phyloP scores from a whole-genome alignment of 1,139 yeast genomes.

The Blastobotrys ciferrii region DNA sequence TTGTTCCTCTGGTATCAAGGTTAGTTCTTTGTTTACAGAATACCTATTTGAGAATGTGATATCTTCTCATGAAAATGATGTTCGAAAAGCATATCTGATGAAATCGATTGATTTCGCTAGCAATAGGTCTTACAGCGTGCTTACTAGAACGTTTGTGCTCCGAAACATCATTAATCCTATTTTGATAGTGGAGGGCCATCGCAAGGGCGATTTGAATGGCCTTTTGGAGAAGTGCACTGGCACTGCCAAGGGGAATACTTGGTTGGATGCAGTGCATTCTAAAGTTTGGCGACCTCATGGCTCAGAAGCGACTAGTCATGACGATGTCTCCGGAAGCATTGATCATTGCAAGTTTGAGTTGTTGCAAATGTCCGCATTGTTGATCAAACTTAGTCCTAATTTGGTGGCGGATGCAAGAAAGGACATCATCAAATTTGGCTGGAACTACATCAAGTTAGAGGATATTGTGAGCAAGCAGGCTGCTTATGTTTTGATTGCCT shows the following conservation, averaged over 20 bases:
- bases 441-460: conserved; percentile 89
- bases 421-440: conserved; percentile 87
- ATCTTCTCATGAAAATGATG: conserved; percentile 46
- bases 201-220: conserved; percentile 48
- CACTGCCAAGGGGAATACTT: conserved; percentile 37
- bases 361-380: conserved; percentile 74
- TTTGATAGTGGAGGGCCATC: conserved; percentile 60
- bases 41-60: conserved; percentile 60
- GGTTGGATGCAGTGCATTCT: conserved; percentile 63
- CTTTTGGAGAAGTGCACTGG: conserved; percentile 43
- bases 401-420: conserved; percentile 66
- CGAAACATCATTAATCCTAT: conserved; percentile 65
- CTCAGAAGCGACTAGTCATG: conserved; percentile 39
- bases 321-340: conserved; percentile 64
- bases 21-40: conserved; percentile 52
- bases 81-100: conserved; percentile 52
- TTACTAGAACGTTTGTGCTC: conserved; percentile 62
- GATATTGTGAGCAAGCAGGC: conserved; percentile 89
- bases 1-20: conserved; percentile 41
- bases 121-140: conserved; percentile 32
- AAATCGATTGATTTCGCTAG: conserved; percentile 50
- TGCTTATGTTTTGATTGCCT: conserved; percentile 85
- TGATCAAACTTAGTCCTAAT: conserved; percentile 68
- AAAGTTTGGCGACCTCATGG: conserved; percentile 71
- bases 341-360: conserved; percentile 77